Evolutionary conservation across 495 filamentous ascomycete species (phyloP).

Genomic region (Chaetomidium leptoderma): DNA sequence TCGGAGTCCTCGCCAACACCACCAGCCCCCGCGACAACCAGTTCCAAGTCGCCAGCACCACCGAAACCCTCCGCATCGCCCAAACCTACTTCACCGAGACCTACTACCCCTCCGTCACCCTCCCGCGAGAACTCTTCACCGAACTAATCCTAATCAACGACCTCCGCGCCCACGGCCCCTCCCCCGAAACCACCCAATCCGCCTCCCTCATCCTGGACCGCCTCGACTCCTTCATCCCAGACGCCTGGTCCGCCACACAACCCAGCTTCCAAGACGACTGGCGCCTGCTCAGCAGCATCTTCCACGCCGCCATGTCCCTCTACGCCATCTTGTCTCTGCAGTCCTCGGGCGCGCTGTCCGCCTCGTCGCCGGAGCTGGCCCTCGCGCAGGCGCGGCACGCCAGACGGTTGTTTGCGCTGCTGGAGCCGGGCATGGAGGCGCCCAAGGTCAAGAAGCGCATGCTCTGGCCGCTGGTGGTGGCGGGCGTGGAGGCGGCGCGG

Average conservation of each 20-base stretch:
- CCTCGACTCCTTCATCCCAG: constrained; percentile 26
- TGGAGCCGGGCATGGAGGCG: constrained; percentile 20
- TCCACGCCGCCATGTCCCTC: constrained; percentile 28
- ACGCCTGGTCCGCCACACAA: constrained; percentile 22
- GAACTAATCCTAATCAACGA: constrained; percentile 30
- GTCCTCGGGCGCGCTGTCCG: constrained; percentile 9
- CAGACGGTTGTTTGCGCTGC: constrained; percentile 11
- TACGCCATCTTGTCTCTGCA: constrained; percentile 36
- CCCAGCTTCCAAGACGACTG: constrained; percentile 22
- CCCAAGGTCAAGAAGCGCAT: constrained; percentile 10
- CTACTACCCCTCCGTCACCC: constrained; percentile 24
- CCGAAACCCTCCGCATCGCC: constrained; percentile 20
- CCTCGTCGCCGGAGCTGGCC: neutral
- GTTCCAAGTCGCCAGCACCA: constrained; percentile 10
- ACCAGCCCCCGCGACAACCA: constrained; percentile 31
- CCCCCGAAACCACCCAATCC: constrained; percentile 6
- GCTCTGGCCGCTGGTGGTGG: constrained; percentile 35
- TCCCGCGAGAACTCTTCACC: constrained; percentile 19
- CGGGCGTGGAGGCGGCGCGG: constrained; percentile 32
- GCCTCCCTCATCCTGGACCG: constrained; percentile 20
- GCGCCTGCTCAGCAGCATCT: constrained; percentile 23
- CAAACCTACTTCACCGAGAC: constrained; percentile 16
- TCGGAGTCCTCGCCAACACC: constrained; percentile 31
- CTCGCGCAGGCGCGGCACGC: constrained; percentile 5
- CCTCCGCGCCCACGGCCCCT: constrained; percentile 17